phyloP scores from a whole-genome alignment of 495 filamentous ascomycete species.

The Mycothermus thermophilus region DNA sequence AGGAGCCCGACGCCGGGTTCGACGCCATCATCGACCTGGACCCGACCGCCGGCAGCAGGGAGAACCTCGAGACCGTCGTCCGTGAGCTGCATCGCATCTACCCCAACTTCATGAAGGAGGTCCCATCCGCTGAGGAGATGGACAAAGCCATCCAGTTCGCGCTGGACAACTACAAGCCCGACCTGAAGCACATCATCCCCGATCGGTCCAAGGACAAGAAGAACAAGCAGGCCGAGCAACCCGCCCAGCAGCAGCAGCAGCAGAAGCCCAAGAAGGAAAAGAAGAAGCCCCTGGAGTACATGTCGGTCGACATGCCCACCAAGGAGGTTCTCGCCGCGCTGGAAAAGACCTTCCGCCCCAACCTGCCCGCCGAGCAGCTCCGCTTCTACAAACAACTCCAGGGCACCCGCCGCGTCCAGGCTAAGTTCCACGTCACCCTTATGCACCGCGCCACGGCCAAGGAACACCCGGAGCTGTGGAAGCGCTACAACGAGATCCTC shows the following conservation, averaged over 20 bases:
- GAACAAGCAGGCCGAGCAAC: slow-evolving; percentile 18
- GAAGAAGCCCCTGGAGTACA: slow-evolving; percentile 59
- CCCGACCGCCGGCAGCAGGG: slow-evolving; percentile 56
- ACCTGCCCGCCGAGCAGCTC: slow-evolving; percentile 31
- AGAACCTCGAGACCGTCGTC: slow-evolving; percentile 75
- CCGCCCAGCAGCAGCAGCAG: slow-evolving; percentile 22
- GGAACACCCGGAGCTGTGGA: slow-evolving; percentile 54
- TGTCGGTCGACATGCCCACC: slow-evolving; percentile 51
- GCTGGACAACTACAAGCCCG: slow-evolving; percentile 63
- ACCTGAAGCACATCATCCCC: slow-evolving; percentile 58
- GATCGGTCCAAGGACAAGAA: slow-evolving; percentile 28
- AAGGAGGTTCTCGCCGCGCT: slow-evolving; percentile 46
- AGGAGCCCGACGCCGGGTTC: slow-evolving; percentile 59
- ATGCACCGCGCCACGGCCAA: slow-evolving; percentile 59
- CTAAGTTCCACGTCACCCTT: slow-evolving; percentile 84
- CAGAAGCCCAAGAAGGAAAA: slow-evolving; percentile 26
- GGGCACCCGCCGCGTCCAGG: slow-evolving; percentile 57
- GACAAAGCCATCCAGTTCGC: slow-evolving; percentile 68
- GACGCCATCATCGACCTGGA: slow-evolving; percentile 78
- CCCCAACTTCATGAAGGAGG: slow-evolving; percentile 55
- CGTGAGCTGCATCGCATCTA: slow-evolving; percentile 52
- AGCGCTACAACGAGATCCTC: slow-evolving; percentile 42
- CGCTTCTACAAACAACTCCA: slow-evolving; percentile 66
- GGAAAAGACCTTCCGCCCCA: slow-evolving; percentile 52
- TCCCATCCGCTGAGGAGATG: slow-evolving; percentile 60